These are phyloP conservation scores for Pleoardoris graminearum DNA, from an alignment of 2,329 filamentous ascomycete genomes.

Conservation along the genomic window DNA sequence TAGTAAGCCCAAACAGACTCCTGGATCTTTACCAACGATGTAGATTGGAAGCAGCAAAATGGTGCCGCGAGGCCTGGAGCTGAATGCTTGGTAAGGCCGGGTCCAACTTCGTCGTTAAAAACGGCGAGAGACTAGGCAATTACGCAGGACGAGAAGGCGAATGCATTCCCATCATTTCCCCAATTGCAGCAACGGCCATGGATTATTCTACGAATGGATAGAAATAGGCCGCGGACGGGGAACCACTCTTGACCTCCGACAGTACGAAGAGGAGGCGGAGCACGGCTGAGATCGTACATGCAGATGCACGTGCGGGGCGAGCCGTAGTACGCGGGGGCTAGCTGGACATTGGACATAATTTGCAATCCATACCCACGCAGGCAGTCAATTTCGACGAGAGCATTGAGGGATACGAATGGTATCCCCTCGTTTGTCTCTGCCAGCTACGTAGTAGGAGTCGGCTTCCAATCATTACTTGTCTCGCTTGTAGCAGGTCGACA, in stretches of 20 bases:
- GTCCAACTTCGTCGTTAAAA: too few relatives aligned
- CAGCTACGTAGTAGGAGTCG: background rate
- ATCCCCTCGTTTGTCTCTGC: background rate
- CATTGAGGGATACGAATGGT: background rate
- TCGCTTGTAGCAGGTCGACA: background rate
- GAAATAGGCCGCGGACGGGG: background rate
- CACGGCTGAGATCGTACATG: background rate
- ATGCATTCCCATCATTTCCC: background rate
- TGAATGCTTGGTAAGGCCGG: too few relatives aligned
- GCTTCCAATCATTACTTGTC: background rate
- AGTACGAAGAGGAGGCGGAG: slow-evolving; percentile 4
- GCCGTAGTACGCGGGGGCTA: background rate
- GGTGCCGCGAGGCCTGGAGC: too few relatives aligned
- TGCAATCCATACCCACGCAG: background rate
- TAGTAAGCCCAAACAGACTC: background rate
- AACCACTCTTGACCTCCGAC: background rate
- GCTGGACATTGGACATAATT: background rate
- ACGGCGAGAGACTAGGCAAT: too few relatives aligned
- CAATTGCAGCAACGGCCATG: background rate
- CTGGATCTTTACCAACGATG: too few relatives aligned
- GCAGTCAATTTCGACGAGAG: background rate
- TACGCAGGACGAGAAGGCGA: background rate
- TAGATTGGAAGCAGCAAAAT: too few relatives aligned
- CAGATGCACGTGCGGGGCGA: slow-evolving; percentile 9
- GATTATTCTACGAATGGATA: background rate